Evolutionary conservation across 352 stramenopile genomes (phyloP), one percentile per base, ranked within the genome.

Genomic region (Pythium brachiatum): DNA sequence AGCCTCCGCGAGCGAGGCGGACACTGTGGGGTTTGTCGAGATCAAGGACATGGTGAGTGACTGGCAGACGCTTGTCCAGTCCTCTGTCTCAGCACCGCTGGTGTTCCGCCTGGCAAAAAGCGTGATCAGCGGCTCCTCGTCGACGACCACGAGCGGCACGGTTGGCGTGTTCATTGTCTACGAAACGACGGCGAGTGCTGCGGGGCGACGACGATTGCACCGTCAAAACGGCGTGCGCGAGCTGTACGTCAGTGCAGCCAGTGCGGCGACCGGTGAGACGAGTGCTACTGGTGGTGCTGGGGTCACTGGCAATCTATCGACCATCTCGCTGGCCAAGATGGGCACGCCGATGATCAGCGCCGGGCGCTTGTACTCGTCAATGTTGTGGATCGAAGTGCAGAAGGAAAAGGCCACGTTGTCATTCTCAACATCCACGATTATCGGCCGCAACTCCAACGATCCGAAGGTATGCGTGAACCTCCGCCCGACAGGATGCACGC

Each of bases 401-500:
- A 80, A 76, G 6, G 70, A 79, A 20, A 75, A 83, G 23, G 64
- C 86, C 26, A 86, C 85, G 53, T n/a, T 94, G 20, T 94, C 84
- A 12, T 91, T 94, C 56, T 79, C 81, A 23, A 91, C 83, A 9
- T 86, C 84, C 4, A 88, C 82, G 2, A 83, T 92, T 48, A 76
- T 94, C 41, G 76, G 81, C 23, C 69, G 70, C 23, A 74, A 78
- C 29, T 89, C 79, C 16, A 65, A 80, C 23, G 75, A 88, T 52
- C 82, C 82, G 1, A 81, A 83, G 60, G 79, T 94, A 3, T 94
- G 84, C 41, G 70, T 89, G 38, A 72, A 94, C 57, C 64, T 94
- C 32, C 74, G 78, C 8, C 81, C 84, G 0, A 63, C 72, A 2
- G 65, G 65, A 31, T 94, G 84, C 48, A 66, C 60, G 8, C 75